These are phyloP conservation scores for Botrytis tulipae DNA, from an alignment of 2,329 filamentous ascomycete species.

Conservation along the genomic window DNA sequence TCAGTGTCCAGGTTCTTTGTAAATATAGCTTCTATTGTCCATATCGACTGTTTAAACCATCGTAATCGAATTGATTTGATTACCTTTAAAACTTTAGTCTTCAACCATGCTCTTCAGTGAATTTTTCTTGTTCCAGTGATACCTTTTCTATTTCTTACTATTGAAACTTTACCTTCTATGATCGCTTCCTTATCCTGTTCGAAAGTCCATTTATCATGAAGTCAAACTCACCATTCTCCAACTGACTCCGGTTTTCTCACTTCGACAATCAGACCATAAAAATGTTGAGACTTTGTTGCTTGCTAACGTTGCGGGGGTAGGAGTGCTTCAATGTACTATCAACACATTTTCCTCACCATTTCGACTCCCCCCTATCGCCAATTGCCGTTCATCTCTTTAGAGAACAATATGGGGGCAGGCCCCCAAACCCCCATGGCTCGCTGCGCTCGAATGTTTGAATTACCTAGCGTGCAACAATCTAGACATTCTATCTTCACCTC, in stretches of 20 bases:
- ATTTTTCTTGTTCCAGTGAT: background rate
- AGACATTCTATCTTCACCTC: background rate
- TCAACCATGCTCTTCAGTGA: background rate
- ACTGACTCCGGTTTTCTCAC: background rate
- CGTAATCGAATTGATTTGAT: constrained; percentile 7
- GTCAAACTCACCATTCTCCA: background rate
- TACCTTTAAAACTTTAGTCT: background rate
- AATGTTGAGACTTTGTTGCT: background rate
- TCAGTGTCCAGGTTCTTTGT: background rate
- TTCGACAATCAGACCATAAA: background rate
- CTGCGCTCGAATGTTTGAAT: background rate
- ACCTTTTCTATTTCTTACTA: background rate
- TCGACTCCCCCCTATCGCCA: rapidly evolving
- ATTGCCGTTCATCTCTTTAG: background rate
- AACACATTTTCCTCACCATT: background rate
- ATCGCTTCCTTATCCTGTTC: background rate
- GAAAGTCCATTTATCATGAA: background rate
- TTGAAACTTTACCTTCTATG: background rate
- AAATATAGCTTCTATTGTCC: constrained; percentile 4
- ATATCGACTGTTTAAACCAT: constrained; percentile 4
- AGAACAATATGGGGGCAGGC: background rate
- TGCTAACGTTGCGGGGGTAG: background rate
- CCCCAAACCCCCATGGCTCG: background rate
- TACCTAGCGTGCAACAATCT: background rate
- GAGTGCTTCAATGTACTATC: background rate